Conservation (phyloP, 345 rosid species). For the Populus deltoides region DNA sequence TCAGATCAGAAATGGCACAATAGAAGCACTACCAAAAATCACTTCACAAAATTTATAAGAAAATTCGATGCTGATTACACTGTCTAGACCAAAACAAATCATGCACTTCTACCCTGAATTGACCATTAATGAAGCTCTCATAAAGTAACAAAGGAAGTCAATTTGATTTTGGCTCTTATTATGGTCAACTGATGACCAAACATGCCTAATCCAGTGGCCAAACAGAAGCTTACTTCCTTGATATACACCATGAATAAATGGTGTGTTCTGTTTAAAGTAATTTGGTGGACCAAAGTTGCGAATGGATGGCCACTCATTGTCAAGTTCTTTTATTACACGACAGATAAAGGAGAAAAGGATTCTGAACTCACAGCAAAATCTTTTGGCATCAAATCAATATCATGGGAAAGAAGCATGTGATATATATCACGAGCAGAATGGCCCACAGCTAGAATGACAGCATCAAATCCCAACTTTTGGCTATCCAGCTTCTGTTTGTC, state of each 20-base stretch:
- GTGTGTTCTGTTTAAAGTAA: background rate
- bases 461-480: constrained; percentile 53
- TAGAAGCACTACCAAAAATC: background rate
- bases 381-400: constrained; percentile 68
- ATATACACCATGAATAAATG: background rate
- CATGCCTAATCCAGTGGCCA: background rate
- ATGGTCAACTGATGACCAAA: background rate
- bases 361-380: constrained; percentile 77
- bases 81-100: background rate
- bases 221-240: background rate
- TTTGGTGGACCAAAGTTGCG: background rate
- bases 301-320: background rate
- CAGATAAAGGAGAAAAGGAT: background rate
- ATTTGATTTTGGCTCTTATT: background rate
- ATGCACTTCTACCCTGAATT: background rate
- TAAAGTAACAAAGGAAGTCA: background rate
- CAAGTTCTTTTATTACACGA: background rate
- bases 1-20: background rate
- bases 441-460: constrained; percentile 87
- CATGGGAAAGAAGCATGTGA: constrained; percentile 86
- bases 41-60: no score
- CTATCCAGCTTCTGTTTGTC: constrained; percentile 32
- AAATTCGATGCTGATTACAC: no score
- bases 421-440: constrained; percentile 96
- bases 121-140: background rate